Percentiles rank a stretch among this genome's conserved stretches.
Conservation (phyloP, 257 asterid species). For the Rhazya stricta region DNA sequence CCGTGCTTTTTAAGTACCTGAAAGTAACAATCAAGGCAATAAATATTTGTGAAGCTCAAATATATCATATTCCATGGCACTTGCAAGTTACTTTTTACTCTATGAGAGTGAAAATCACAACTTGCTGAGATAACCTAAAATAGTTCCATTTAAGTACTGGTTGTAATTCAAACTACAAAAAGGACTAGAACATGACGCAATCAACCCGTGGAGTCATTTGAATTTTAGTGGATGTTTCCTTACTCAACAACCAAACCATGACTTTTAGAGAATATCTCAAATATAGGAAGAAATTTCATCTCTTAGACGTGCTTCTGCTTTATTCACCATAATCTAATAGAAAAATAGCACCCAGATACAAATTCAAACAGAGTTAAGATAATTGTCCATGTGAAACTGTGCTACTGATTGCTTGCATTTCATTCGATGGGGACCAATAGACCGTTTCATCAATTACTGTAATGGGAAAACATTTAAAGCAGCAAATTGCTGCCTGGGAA, state of each 20-base stretch:
- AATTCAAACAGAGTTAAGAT: background rate
- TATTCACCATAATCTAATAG: background rate
- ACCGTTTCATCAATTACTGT: background rate
- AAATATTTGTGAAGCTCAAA: background rate
- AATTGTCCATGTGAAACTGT: background rate
- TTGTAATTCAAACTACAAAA: background rate
- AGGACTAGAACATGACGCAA: background rate
- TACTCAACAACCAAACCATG: background rate
- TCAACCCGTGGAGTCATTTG: background rate
- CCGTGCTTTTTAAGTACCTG: constrained; percentile 86
- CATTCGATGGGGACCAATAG: background rate
- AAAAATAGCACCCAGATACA: background rate
- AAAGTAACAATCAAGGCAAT: background rate
- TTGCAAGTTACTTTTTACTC: background rate
- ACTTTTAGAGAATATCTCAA: background rate
- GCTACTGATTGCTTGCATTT: background rate
- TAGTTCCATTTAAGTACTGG: background rate
- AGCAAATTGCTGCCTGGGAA: too few relatives aligned
- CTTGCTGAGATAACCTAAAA: background rate
- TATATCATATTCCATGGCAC: background rate
- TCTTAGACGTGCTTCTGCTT: background rate
- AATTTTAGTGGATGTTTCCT: background rate
- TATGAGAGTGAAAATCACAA: background rate
- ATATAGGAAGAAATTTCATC: background rate
- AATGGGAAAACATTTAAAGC: background rate